phyloP scores from a whole-genome alignment of 164 flowering plant species.

The Liriodendron chinense region DNA sequence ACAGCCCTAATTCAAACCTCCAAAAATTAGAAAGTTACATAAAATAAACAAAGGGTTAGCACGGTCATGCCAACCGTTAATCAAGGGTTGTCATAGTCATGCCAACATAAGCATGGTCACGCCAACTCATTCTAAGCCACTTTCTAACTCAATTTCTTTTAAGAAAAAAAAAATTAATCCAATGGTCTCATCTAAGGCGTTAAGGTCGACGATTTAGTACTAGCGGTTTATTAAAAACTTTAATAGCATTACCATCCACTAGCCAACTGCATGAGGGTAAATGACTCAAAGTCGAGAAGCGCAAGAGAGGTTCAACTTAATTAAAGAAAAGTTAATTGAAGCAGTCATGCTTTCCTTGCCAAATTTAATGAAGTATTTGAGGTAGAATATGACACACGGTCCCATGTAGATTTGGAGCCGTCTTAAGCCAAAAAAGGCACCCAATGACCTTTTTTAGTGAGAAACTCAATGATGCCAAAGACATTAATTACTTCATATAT shows the following conservation, averaged over 20 bases:
- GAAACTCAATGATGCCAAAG: background rate
- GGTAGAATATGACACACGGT: background rate
- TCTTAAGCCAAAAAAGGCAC: background rate
- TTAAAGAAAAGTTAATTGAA: background rate
- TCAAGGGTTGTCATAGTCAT: no score
- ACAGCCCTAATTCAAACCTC: no score
- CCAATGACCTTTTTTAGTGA: background rate
- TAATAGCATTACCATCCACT: background rate
- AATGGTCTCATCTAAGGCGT: background rate
- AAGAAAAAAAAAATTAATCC: no score
- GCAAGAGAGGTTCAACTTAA: background rate
- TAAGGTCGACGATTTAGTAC: no score
- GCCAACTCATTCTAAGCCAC: no score
- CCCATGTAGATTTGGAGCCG: background rate
- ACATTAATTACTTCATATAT: background rate
- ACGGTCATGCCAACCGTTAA: no score
- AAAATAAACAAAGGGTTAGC: no score
- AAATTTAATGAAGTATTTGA: background rate
- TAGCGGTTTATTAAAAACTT: constrained; percentile 2
- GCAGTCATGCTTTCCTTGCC: background rate
- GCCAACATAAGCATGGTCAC: no score
- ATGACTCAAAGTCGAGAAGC: background rate
- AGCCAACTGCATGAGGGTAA: background rate
- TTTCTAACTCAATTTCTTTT: no score
- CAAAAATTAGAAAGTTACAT: no score